Percentiles rank a stretch among this genome's conserved stretches.
phyloP scores from a whole-genome alignment of 129 eudicot species.

The Flaveria linearis region DNA sequence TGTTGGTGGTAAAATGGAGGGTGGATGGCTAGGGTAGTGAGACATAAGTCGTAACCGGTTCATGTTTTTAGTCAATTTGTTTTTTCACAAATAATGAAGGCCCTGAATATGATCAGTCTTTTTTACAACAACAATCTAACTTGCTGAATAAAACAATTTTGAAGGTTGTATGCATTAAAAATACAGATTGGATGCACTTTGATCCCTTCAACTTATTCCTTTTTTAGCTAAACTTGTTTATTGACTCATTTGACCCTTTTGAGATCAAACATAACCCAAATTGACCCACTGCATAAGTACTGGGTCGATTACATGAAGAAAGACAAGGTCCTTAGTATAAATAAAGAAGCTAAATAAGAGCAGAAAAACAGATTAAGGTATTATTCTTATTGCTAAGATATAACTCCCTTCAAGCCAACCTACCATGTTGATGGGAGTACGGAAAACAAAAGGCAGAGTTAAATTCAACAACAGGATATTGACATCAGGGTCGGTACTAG shows the following conservation, averaged over 20 bases:
- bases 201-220: neutral
- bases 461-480: slow-evolving; percentile 4
- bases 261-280: neutral
- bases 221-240: neutral
- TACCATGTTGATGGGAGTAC: neutral
- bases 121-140: neutral
- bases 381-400: neutral
- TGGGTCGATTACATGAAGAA: neutral
- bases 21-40: neutral
- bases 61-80: neutral
- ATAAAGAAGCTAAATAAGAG: neutral
- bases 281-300: too few relatives aligned
- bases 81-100: neutral
- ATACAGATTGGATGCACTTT: too few relatives aligned
- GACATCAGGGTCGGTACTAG: neutral
- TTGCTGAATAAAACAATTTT: neutral
- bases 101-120: neutral
- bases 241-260: neutral
- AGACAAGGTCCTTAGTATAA: neutral
- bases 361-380: neutral
- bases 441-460: neutral
- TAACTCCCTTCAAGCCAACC: slow-evolving; percentile 14
- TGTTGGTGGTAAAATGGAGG: too few relatives aligned
- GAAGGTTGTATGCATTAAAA: neutral
- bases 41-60: neutral